A percentile compares a stretch with the other conserved stretches of the same genome.
Conservation (phyloP, 164 flowering plant species). For the Berberis vulgaris region DNA sequence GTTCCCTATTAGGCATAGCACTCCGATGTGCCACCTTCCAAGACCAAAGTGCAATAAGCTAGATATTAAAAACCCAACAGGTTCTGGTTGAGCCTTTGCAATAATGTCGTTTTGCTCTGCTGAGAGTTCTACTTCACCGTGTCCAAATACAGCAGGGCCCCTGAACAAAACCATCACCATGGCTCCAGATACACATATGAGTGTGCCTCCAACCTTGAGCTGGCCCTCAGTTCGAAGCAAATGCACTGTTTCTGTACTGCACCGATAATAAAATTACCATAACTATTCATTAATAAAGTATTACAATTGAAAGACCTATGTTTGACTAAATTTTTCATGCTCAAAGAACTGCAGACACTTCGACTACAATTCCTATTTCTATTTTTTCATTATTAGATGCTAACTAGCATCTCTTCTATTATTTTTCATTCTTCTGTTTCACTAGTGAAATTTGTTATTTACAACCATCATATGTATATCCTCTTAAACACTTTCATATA, state of each 20-base stretch:
- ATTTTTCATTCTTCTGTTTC: too few relatives aligned
- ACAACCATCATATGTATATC: too few relatives aligned
- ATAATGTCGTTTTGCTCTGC: constrained; percentile 44
- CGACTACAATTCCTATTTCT: too few relatives aligned
- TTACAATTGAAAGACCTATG: too few relatives aligned
- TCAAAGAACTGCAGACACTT: too few relatives aligned
- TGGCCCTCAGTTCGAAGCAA: constrained; percentile 66
- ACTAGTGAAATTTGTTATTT: too few relatives aligned
- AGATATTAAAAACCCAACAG: constrained; percentile 70
- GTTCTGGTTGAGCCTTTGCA: constrained; percentile 87
- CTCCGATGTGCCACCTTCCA: constrained; percentile 75
- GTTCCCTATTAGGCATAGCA: constrained; percentile 83
- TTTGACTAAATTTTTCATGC: too few relatives aligned
- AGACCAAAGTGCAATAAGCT: constrained; percentile 50
- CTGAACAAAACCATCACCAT: constrained; percentile 76
- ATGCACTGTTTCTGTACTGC: constrained; percentile 88
- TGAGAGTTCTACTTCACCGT: constrained; percentile 26
- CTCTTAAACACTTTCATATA: too few relatives aligned
- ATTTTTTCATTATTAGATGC: too few relatives aligned
- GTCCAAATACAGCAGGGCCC: constrained; percentile 73
- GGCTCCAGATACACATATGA: constrained; percentile 85
- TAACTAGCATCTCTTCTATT: too few relatives aligned
- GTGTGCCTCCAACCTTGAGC: constrained; percentile 78
- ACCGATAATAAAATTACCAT: constrained; percentile 12
- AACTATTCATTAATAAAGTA: too few relatives aligned